A percentile compares a stretch with the other conserved stretches of the same genome.
Conservation (phyloP, 2,329 filamentous ascomycete genomes). For the Byssothecium circinans region DNA sequence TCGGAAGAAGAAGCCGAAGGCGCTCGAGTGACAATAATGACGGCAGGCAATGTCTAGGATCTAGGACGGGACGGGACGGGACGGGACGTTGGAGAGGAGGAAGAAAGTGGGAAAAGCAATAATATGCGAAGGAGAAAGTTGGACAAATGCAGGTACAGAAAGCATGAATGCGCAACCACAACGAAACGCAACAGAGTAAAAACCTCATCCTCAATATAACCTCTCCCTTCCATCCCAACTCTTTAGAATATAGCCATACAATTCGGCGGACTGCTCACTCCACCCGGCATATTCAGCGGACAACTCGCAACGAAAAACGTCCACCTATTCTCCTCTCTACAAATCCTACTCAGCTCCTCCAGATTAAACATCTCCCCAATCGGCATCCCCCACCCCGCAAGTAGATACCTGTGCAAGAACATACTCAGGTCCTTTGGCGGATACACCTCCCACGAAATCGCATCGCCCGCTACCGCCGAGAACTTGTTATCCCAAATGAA, state of each 20-base stretch:
- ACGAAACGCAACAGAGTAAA: too few relatives aligned
- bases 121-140: too few relatives aligned
- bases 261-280: conserved; percentile 38
- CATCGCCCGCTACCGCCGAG: conserved; percentile 38
- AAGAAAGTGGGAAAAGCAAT: too few relatives aligned
- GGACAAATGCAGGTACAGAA: too few relatives aligned
- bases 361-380: conserved; percentile 45
- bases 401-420: conserved; percentile 19
- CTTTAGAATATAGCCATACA: conserved; percentile 38
- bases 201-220: too few relatives aligned
- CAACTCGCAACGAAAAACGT: conserved; percentile 49
- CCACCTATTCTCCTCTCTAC: conserved; percentile 43
- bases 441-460: conserved; percentile 40
- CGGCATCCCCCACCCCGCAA: conserved; percentile 55
- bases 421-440: conserved; percentile 23
- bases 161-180: too few relatives aligned
- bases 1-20: too few relatives aligned
- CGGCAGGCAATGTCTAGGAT: too few relatives aligned
- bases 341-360: conserved; percentile 47
- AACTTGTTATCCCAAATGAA: conserved; percentile 37
- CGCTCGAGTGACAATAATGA: too few relatives aligned
- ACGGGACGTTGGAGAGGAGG: too few relatives aligned
- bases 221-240: too few relatives aligned
- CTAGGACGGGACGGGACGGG: too few relatives aligned
- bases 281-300: conserved; percentile 49